Base-by-base conservation (phyloP, 371 early-diverging fungal species). In the Apophysomyces variabilis region DNA sequence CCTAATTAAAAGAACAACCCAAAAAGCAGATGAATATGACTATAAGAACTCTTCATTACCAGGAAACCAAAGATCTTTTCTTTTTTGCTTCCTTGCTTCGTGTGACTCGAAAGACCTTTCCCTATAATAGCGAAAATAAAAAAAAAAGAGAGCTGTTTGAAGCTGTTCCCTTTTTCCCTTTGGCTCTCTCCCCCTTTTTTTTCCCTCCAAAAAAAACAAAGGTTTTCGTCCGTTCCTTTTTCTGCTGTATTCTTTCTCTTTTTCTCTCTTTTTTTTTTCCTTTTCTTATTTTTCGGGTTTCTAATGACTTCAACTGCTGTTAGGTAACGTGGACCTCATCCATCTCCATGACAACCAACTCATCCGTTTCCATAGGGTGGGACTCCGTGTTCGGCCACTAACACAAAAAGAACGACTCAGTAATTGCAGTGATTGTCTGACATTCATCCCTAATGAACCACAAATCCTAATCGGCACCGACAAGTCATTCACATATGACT, bases 401-500 rank as follows among this genome's bases (percentile, higher is more conserved):
- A 90, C 84, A 44, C 78, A 85, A 14, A 91, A 92, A 70, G 94
- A 94, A 71, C 77, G 84, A 44, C 75, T 88, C 21, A 74, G 81
- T 58, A 87, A 85, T 62, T 85, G 87, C 59, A 79, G 80, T 14
- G 90, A 90, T 72, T 89, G 92, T 68, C 84, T 94, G 45, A 75
- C 83, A 7, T 82, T 80, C 64, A 84, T 87, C 18, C 87, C 88
- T 7, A 79, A 85, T 65, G 85, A 87, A 36, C 86, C 88, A 0
- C 87, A 87, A 58, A 79, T 89, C 43, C 64, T 86, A 38, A 78
- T 89, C 38, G 88, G 87, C 32, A 76, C 85, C 6, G 87, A 88
- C 66, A 84, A 85, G 57, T 84, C 88, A 7, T 97, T 95, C 73
- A 89, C 91, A 50, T 96, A 88, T 68, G 96, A 98, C 78, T 78